Conservation (phyloP, 495 filamentous ascomycete species). For the Lichina pygmaea region DNA sequence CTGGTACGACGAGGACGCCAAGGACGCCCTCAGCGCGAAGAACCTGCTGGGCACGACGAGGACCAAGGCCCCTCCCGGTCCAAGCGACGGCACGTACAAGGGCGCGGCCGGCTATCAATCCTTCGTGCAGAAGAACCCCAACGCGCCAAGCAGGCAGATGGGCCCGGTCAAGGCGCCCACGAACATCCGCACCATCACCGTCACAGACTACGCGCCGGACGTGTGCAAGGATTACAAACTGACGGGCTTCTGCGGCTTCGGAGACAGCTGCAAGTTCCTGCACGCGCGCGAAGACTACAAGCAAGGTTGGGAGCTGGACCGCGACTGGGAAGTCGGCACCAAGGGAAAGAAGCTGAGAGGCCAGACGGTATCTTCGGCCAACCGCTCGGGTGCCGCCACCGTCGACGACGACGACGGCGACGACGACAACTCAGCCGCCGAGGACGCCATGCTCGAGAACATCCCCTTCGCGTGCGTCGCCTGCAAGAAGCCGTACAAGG, state of each 20-base stretch:
- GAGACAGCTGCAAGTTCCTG: conserved; percentile 65
- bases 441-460: conserved; percentile 52
- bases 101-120: conserved; percentile 42
- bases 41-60: conserved; percentile 39
- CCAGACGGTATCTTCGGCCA: conserved; percentile 33
- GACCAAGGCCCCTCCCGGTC: conserved; percentile 7
- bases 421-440: conserved; percentile 28
- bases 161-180: conserved; percentile 75
- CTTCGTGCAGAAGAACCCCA: conserved; percentile 61
- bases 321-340: conserved; percentile 69
- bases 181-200: conserved; percentile 73
- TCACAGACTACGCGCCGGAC: conserved; percentile 78
- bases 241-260: conserved; percentile 65
- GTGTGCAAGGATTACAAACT: conserved; percentile 92
- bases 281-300: conserved; percentile 75
- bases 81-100: conserved; percentile 35
- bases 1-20: conserved; percentile 55
- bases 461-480: conserved; percentile 95
- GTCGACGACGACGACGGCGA: conserved; percentile 19
- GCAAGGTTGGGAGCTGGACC: conserved; percentile 84
- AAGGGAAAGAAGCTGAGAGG: conserved; percentile 41
- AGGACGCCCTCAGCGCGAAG: conserved; percentile 21
- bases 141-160: conserved; percentile 41
- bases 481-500: conserved; percentile 55
- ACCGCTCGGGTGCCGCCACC: conserved; percentile 6